Percentiles rank a stretch among this genome's conserved stretches.
Evolutionary conservation across 1,139 yeast genomes (phyloP).

Genomic region (Debaryomyces sp.): DNA sequence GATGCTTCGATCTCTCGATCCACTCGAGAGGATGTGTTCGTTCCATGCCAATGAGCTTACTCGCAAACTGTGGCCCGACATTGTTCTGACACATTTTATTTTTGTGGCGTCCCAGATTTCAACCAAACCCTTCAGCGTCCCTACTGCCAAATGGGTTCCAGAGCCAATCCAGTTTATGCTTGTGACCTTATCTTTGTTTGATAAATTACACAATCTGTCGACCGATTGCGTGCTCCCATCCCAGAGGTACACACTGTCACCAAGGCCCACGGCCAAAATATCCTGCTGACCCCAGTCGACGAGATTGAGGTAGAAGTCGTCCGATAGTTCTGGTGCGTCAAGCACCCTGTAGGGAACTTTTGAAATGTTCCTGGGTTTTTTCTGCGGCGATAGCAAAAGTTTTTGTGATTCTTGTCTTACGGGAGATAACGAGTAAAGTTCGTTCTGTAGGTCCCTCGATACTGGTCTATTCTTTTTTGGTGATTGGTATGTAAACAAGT

Average conservation of each 20-base stretch:
- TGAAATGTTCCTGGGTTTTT: constrained; percentile 73
- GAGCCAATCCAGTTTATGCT: constrained; percentile 92
- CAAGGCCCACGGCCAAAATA: constrained; percentile 86
- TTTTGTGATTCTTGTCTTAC: constrained; percentile 88
- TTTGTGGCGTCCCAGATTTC: constrained; percentile 97
- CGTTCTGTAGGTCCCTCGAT: constrained; percentile 65
- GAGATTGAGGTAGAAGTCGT: constrained; percentile 88
- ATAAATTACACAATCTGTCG: constrained; percentile 73
- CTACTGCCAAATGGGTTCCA: constrained; percentile 94
- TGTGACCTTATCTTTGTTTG: constrained; percentile 67
- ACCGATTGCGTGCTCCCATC: constrained; percentile 87
- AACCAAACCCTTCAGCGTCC: constrained; percentile 83
- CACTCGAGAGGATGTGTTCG: constrained; percentile 83
- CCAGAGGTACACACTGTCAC: constrained; percentile 87
- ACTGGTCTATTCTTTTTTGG: constrained; percentile 67
- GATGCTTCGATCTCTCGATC: constrained; percentile 83
- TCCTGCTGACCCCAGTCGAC: constrained; percentile 97
- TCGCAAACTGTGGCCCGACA: constrained; percentile 88
- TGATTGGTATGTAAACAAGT: constrained; percentile 70
- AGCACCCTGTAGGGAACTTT: constrained; percentile 90
- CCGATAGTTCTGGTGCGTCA: constrained; percentile 95
- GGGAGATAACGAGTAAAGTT: constrained; percentile 80
- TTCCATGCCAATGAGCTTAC: constrained; percentile 95
- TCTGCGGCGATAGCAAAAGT: constrained; percentile 77
- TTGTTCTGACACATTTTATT: constrained; percentile 78